Evolutionary conservation across 2,329 filamentous ascomycete genomes (phyloP).

Genomic region (Plectosphaerella sp.): DNA sequence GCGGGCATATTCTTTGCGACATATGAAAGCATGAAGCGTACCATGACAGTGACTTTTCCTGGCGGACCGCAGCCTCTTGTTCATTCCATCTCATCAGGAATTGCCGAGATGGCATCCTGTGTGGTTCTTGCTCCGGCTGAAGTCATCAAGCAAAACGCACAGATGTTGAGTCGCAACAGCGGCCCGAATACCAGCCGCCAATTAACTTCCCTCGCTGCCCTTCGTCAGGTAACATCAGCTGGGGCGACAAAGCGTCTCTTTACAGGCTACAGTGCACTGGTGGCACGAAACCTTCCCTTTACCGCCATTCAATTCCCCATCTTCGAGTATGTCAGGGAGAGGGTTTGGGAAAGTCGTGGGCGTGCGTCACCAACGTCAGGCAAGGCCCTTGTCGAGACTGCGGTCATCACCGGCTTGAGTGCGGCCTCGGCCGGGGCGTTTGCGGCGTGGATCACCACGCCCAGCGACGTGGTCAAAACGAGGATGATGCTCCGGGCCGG

Average conservation of each 20-base stretch:
- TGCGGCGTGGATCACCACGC: constrained; percentile 79
- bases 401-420: constrained; percentile 65
- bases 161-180: constrained; percentile 57
- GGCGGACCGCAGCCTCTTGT: constrained; percentile 61
- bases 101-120: constrained; percentile 80
- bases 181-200: neutral
- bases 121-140: constrained; percentile 84
- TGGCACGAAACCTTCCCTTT: constrained; percentile 79
- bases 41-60: constrained; percentile 48
- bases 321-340: constrained; percentile 66
- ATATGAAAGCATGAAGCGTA: constrained; percentile 72
- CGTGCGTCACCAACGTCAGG: constrained; percentile 17
- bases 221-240: constrained; percentile 48
- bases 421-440: constrained; percentile 71
- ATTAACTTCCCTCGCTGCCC: constrained; percentile 43
- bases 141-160: constrained; percentile 90
- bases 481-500: constrained; percentile 74
- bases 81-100: constrained; percentile 68
- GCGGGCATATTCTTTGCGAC: constrained; percentile 87
- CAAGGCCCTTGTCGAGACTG: constrained; percentile 56
- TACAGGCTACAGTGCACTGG: constrained; percentile 74
- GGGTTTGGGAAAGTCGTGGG: constrained; percentile 37
- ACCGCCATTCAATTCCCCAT: constrained; percentile 86
- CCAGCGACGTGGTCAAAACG: constrained; percentile 86
- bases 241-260: constrained; percentile 54